Evolutionary conservation across 306 rosid species (phyloP), one percentile per base, ranked within the genome.

Genomic region (Lagenaria siceraria): DNA sequence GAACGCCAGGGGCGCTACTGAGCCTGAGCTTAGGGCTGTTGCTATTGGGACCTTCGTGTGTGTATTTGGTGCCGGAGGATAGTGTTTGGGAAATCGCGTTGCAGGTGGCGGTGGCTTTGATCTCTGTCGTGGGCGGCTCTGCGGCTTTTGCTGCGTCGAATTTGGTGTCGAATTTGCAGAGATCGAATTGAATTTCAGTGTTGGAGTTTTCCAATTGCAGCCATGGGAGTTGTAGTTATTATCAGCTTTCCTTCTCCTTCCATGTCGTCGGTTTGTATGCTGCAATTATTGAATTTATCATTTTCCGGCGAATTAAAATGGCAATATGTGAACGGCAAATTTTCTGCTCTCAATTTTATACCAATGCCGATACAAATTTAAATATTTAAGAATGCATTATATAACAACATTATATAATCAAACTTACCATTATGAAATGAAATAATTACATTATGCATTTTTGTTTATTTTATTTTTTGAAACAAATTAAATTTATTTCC

Each of bases 161-260:
- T 86, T 78, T 95, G 85, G 96, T 95, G 46, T 89, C 99, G 21
- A 89, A 88, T 76, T 87, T 92, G 88, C 97, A 95, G 87, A 90
- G 86, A 82, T 82, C 83, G 5, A 83, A 36, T 19, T 89, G 79
- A 90, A 64, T 58, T 72, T 22, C 52, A 12, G 12, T 6, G n/a
- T 25, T 21, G 46, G 75, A 70, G 38, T 70, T 70, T 46, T 8
- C 7, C 8, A 46, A 46, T 46, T 4, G 52, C 33, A 17, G 75
- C 54, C 22, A 46, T 43, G 21, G 22, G 14, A 46, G 7, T 9
- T 9, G 49, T 64, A 64, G 21, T 8, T 36, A 25, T 7, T 33
- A 22, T 5, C 70, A n/a, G 6, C 54, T 24, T 69, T 69, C 6
- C 5, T 43, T 70, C n/a, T 48, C 60, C 55, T 17, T 72, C 60